Evolutionary conservation across 257 asterid genomes (phyloP).

Genomic region (Solanum sejunctum): DNA sequence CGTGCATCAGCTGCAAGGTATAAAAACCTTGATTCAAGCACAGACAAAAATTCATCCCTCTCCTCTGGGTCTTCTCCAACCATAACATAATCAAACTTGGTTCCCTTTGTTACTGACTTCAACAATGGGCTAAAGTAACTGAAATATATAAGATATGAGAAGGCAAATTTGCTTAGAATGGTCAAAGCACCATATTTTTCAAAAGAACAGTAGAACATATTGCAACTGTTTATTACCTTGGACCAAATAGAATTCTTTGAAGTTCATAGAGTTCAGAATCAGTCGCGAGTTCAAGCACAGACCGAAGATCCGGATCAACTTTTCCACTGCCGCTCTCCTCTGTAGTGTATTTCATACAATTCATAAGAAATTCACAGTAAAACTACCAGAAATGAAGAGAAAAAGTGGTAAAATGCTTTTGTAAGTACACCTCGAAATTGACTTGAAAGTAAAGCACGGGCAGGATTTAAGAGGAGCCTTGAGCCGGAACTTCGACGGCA

Average conservation of each 20-base stretch:
- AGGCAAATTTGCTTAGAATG: background rate
- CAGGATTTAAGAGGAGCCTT: constrained; percentile 21
- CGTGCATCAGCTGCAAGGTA: constrained; percentile 98
- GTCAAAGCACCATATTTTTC: background rate
- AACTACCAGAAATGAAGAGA: background rate
- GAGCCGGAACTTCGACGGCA: constrained; percentile 12
- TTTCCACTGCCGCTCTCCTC: constrained; percentile 22
- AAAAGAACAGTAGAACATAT: background rate
- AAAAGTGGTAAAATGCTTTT: background rate
- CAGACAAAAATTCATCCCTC: constrained; percentile 68
- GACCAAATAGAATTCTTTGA: constrained; percentile 72
- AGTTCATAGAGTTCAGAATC: constrained; percentile 78
- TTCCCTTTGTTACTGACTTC: constrained; percentile 60
- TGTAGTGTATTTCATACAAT: constrained; percentile 1
- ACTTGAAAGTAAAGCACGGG: constrained; percentile 30
- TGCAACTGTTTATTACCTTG: constrained; percentile 40
- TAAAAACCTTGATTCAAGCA: constrained; percentile 79
- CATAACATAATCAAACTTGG: constrained; percentile 53
- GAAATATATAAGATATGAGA: constrained; percentile 10
- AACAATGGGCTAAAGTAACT: constrained; percentile 90
- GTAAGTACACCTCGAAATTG: constrained; percentile 16
- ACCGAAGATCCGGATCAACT: constrained; percentile 61
- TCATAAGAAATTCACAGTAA: background rate
- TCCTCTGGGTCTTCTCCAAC: constrained; percentile 74
- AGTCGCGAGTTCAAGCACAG: constrained; percentile 77